Conservation (phyloP, 106 monocot genomes). For the Dendrobium catenatum region DNA sequence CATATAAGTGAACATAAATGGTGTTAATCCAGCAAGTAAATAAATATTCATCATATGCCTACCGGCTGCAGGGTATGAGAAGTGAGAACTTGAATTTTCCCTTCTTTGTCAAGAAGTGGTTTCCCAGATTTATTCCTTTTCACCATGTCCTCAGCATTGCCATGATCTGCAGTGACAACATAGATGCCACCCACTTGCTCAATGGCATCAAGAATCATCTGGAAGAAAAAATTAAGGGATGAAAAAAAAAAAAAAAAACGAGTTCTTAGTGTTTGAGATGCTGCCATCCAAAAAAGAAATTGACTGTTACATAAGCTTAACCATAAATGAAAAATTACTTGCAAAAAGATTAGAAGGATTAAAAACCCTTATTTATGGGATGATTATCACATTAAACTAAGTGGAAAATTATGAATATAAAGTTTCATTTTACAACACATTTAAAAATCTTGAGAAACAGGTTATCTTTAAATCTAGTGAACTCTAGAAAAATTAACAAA, state of each 20-base stretch:
- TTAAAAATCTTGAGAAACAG: too few relatives aligned
- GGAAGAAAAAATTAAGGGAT: background rate
- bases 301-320: too few relatives aligned
- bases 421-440: too few relatives aligned
- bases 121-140: conserved; percentile 58
- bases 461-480: background rate
- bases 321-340: too few relatives aligned
- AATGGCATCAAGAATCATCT: conserved; percentile 62
- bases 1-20: background rate
- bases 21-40: background rate
- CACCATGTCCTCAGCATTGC: conserved; percentile 77
- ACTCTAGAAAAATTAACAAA: background rate
- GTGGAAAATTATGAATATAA: too few relatives aligned
- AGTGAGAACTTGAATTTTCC: conserved; percentile 57
- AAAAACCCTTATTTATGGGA: too few relatives aligned
- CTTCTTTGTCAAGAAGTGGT: conserved; percentile 41
- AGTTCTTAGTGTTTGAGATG: background rate
- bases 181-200: conserved; percentile 65
- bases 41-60: conserved; percentile 6
- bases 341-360: too few relatives aligned
- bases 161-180: conserved; percentile 77
- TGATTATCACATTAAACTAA: too few relatives aligned
- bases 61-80: conserved; percentile 77
- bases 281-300: too few relatives aligned
- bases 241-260: background rate